Evolutionary conservation across 2,329 filamentous ascomycete genomes (phyloP).

Genomic region (Cryphonectria nitschkei): DNA sequence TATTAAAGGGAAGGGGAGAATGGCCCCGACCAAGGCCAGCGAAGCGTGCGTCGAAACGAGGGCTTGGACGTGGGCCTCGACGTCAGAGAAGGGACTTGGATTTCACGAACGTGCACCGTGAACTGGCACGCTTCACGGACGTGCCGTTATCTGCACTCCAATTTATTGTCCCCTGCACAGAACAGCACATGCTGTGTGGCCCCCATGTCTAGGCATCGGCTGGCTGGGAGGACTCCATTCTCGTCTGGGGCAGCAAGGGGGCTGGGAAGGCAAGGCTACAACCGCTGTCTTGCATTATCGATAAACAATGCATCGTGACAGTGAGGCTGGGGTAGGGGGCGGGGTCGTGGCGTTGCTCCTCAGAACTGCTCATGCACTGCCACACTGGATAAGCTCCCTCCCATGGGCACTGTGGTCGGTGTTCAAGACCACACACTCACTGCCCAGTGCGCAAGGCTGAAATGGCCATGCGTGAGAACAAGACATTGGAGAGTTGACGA

Average conservation of each 20-base stretch:
- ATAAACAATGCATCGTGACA: slow-evolving; percentile 13
- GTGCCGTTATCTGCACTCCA: slow-evolving; percentile 11
- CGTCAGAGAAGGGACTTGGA: slow-evolving; percentile 20
- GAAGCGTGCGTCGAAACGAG: slow-evolving; percentile 15
- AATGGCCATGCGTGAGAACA: background rate
- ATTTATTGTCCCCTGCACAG: slow-evolving; percentile 12
- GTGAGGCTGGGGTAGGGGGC: slow-evolving; percentile 20
- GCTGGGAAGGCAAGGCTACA: slow-evolving; percentile 12
- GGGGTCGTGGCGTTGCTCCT: background rate
- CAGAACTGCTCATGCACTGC: slow-evolving; percentile 5
- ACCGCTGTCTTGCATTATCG: slow-evolving; percentile 15
- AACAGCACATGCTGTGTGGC: slow-evolving; percentile 10
- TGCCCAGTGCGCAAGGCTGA: background rate
- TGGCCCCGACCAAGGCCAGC: slow-evolving; percentile 22
- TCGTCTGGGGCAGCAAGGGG: slow-evolving; percentile 17
- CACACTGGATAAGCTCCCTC: slow-evolving; percentile 11
- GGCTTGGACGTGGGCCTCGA: slow-evolving; percentile 23
- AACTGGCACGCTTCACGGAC: slow-evolving; percentile 9
- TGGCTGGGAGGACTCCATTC: slow-evolving; percentile 24
- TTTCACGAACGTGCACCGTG: slow-evolving; percentile 6
- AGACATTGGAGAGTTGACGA: background rate
- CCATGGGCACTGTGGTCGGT: background rate
- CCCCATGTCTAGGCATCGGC: slow-evolving; percentile 19
- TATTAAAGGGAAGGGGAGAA: slow-evolving; percentile 3
- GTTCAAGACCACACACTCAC: background rate